Percentiles rank a stretch among this genome's conserved stretches.
phyloP scores from a whole-genome alignment of 2,329 filamentous ascomycete species.

The Beauveria caledonica region DNA sequence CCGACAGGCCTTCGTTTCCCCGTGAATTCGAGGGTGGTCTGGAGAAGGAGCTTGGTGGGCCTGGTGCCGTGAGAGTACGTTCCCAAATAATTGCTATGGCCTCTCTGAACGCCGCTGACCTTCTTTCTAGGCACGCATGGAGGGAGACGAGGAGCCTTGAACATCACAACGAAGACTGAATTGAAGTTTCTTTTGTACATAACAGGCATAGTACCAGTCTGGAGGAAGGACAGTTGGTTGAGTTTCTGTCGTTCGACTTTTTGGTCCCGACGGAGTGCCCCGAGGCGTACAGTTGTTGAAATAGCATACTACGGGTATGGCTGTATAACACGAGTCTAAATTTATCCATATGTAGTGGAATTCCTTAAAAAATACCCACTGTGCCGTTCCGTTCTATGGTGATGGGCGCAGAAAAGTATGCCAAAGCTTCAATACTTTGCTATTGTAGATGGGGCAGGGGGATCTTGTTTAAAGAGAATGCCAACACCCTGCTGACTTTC shows the following conservation, averaged over 20 bases:
- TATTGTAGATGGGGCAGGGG: no score
- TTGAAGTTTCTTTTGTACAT: slow-evolving; percentile 28
- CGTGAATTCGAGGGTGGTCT: slow-evolving; percentile 66
- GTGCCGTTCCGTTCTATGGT: neutral
- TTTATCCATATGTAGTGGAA: no score
- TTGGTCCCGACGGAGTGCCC: neutral
- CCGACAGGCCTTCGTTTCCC: slow-evolving; percentile 61
- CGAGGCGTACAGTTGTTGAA: neutral
- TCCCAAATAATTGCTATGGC: slow-evolving; percentile 14
- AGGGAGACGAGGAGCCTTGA: slow-evolving; percentile 47
- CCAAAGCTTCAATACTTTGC: neutral
- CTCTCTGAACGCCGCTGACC: neutral
- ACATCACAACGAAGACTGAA: slow-evolving; percentile 15
- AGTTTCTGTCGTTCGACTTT: slow-evolving; percentile 3
- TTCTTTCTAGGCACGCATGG: slow-evolving; percentile 41
- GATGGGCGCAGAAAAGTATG: no score
- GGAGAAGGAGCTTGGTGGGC: slow-evolving; percentile 66
- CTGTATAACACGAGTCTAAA: slow-evolving; percentile 6
- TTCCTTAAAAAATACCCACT: no score
- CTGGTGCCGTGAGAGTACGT: slow-evolving; percentile 58
- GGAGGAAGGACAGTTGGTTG: neutral
- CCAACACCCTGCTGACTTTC: neutral
- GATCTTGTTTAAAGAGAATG: neutral
- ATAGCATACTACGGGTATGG: slow-evolving; percentile 7
- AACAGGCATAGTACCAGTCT: slow-evolving; percentile 13